Percentiles rank a stretch among this genome's conserved stretches.
Evolutionary conservation across 345 rosid species (phyloP).

Genomic region (Durio zibethinus): DNA sequence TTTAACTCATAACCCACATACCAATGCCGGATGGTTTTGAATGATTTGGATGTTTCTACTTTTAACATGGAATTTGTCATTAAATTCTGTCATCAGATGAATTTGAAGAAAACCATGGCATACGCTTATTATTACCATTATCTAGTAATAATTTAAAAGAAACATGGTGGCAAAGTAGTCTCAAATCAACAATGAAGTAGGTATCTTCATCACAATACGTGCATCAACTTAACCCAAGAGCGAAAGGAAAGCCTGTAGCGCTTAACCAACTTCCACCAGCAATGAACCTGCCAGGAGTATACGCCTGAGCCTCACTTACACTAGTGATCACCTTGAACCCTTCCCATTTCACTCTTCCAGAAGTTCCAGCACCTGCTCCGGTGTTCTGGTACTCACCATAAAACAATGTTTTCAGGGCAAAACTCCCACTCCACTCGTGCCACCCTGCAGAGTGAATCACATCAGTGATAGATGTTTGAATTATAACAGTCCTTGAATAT

Average conservation of each 20-base stretch:
- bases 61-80: background rate
- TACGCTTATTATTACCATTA: background rate
- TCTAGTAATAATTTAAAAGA: background rate
- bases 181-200: background rate
- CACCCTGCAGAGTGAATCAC: slow-evolving; percentile 72
- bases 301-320: slow-evolving; percentile 56
- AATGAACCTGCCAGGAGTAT: slow-evolving; percentile 51
- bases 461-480: slow-evolving; percentile 64
- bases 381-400: slow-evolving; percentile 70
- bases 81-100: background rate
- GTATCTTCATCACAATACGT: background rate
- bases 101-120: background rate
- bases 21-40: background rate
- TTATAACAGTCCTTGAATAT: slow-evolving; percentile 77
- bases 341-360: slow-evolving; percentile 65
- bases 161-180: background rate
- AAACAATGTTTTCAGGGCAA: slow-evolving; percentile 60
- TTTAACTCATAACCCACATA: background rate
- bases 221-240: slow-evolving; percentile 45
- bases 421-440: slow-evolving; percentile 71
- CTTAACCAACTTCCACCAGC: slow-evolving; percentile 68
- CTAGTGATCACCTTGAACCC: slow-evolving; percentile 59
- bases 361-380: slow-evolving; percentile 74
- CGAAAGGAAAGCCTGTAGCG: slow-evolving; percentile 72
- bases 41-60: background rate